Evolutionary conservation across 1,139 yeast species (phyloP).

Genomic region (Debaryomyces subglobosus): DNA sequence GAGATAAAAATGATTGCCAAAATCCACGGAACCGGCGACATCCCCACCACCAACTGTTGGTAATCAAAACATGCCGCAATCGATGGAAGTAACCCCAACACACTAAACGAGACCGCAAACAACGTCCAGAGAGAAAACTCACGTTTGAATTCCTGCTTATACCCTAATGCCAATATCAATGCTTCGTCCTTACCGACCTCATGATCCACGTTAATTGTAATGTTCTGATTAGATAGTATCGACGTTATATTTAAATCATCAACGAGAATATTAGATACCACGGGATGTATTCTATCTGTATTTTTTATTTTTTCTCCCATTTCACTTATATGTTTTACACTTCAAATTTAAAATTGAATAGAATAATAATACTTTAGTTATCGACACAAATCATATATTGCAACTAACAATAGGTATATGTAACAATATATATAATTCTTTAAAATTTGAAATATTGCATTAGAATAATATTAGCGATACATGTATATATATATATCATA

Average conservation of each 20-base stretch:
- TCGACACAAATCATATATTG: not conserved
- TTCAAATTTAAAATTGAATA: not conserved
- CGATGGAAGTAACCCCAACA: constrained; percentile 72
- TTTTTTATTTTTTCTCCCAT: not conserved
- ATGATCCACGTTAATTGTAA: constrained; percentile 50
- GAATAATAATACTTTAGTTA: not conserved
- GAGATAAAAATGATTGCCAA: constrained; percentile 53
- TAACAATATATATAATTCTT: not conserved
- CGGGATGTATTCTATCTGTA: constrained; percentile 24
- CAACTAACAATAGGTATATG: not conserved
- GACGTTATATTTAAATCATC: constrained; percentile 44
- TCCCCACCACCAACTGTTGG: constrained; percentile 55
- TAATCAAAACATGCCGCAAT: constrained; percentile 61
- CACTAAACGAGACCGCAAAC: constrained; percentile 72
- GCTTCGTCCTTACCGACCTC: constrained; percentile 56
- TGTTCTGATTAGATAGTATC: constrained; percentile 42
- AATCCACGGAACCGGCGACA: constrained; percentile 58
- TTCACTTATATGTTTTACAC: not conserved
- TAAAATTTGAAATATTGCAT: not conserved
- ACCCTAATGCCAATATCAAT: constrained; percentile 64
- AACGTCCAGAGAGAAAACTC: constrained; percentile 65
- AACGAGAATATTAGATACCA: constrained; percentile 41
- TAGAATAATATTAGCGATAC: no score
- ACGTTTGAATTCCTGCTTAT: constrained; percentile 73
- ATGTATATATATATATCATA: not conserved